These are phyloP conservation scores for Lagerstroemia speciosa DNA, from an alignment of 345 rosid genomes.

Conservation along the genomic window DNA sequence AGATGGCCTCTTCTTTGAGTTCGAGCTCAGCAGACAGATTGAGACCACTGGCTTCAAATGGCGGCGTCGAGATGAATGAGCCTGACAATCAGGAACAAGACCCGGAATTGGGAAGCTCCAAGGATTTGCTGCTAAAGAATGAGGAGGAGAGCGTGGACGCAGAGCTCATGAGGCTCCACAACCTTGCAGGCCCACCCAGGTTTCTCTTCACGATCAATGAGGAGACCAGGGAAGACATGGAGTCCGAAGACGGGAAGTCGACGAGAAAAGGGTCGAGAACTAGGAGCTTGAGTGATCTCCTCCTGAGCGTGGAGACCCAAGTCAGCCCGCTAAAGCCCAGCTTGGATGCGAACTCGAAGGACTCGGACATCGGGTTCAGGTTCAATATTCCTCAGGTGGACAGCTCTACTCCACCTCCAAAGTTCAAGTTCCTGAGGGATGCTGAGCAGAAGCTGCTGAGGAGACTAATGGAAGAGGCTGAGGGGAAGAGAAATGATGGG, in stretches of 20 bases:
- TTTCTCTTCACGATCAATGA: constrained; percentile 88
- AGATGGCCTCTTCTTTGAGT: constrained; percentile 31
- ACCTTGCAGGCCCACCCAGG: constrained; percentile 65
- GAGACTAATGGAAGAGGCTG: constrained; percentile 50
- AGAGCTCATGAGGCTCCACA: constrained; percentile 83
- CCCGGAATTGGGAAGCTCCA: constrained; percentile 49
- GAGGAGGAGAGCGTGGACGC: constrained; percentile 43
- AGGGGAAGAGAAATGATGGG: constrained; percentile 22
- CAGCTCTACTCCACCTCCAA: constrained; percentile 77
- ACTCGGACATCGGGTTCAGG: not conserved
- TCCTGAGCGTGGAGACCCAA: not conserved
- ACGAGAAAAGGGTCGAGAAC: constrained; percentile 56
- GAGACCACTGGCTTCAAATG: constrained; percentile 12
- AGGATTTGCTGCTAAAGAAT: constrained; percentile 41
- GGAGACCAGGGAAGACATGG: constrained; percentile 89
- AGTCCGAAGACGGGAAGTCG: constrained; percentile 72
- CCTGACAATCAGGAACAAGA: constrained; percentile 21
- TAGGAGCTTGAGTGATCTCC: constrained; percentile 62
- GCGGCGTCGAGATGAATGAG: not conserved
- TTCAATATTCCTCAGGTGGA: constrained; percentile 22
- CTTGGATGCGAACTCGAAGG: not conserved
- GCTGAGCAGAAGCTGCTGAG: constrained; percentile 71
- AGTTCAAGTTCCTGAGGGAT: constrained; percentile 82
- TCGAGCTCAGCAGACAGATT: constrained; percentile 9
- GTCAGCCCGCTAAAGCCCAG: not conserved